Base-by-base conservation (phyloP, 768 basidiomycete genomes). In the Mycena albidolilacea region DNA sequence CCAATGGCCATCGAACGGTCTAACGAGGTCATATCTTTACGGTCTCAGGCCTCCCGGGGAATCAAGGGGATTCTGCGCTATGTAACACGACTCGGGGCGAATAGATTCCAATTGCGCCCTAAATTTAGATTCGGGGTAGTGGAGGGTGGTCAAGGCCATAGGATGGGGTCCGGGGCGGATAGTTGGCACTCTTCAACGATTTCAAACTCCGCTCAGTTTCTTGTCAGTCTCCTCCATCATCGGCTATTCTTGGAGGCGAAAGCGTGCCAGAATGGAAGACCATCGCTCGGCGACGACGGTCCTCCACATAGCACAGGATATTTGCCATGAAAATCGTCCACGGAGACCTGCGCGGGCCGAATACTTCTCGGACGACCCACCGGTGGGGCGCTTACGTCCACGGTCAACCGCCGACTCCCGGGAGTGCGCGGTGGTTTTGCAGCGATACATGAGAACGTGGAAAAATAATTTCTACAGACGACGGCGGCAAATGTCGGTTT, bases 271-370 rank as follows among this genome's bases (percentile, higher is more conserved):
- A 30, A 30, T 30, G 30, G 30, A 30, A 30, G 30, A 30, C 30
- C 30, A 30, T 30, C 30, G 30, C 30, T 30, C 30, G 30, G 30
- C 30, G 4, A 30, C 30, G 30, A 30, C 30, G 30, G 30, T 64
- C 19, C 48, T 64, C 4, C 48, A 64, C 11, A 48, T 64, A 37
- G 63, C 63, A 11, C 37, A 64, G 63, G 63, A 48, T 52, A 64
- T 37, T 37, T 64, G 10, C 63, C 9, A 64, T 64, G 63, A 21
- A 58, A 5, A 44, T 66, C 37, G 54, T 57, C 23, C 65, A 66
- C 52, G 65, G 65, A 3, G 65, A 66, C 30, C 55, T 66, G 6
- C 65, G 54, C 14, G 65, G 65, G 14, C 43, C 21, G 4, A 66
- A 57, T 41, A 66, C n/a, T 41, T 66, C 7, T 43, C 65, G 12